Base-by-base conservation (phyloP, 2,329 filamentous ascomycete species). In the Talaromyces sp. region DNA sequence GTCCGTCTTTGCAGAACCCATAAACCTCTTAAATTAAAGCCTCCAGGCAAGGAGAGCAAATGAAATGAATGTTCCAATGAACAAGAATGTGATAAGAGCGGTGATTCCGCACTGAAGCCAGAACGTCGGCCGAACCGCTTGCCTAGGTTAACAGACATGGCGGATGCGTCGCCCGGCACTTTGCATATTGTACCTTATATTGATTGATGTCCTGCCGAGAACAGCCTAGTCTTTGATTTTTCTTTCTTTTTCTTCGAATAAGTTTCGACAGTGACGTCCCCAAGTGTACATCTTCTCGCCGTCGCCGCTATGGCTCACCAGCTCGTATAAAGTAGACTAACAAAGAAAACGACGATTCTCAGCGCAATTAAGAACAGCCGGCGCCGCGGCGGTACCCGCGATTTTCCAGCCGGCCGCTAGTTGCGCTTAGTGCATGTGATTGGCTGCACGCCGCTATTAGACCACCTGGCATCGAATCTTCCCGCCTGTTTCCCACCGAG, bases 401-500 rank as follows among this genome's bases (percentile, higher is more conserved):
- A 37, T 31, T 31, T 31, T 31, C 3, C 7, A 37, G 35, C 9
- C 9, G 35, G 35, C 35, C 35, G 9, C 35, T 22, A 31, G 5
- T 33, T 15, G 49, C 54, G 37, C 37, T 57, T n/a, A 3, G 4
- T n/a, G 56, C 56, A 45, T 45, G 56, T 31, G 56, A 59, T 59
- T 59, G 56, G 56, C 39, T 31, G 37, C 13, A 1, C 10, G 31
- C 31, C 56, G 37, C 11, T 45, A n/a, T 59, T 59, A 45, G 56
- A 59, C 56, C 56, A 59, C 56, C 56, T 59, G 56, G 56, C 56
- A 59, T 27, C 56, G 56, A 59, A 59, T 33, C 56, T 45, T 59
- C 56, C 56, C 37, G 37, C 39, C 56, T 43, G 31, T 54, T 37
- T 54, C 50, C 35, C 33, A 56, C 56, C 22, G 37, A 59, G 43